Conservation (phyloP, 1,284 basidiomycete species). For the Hypsizygus ulmarius region DNA sequence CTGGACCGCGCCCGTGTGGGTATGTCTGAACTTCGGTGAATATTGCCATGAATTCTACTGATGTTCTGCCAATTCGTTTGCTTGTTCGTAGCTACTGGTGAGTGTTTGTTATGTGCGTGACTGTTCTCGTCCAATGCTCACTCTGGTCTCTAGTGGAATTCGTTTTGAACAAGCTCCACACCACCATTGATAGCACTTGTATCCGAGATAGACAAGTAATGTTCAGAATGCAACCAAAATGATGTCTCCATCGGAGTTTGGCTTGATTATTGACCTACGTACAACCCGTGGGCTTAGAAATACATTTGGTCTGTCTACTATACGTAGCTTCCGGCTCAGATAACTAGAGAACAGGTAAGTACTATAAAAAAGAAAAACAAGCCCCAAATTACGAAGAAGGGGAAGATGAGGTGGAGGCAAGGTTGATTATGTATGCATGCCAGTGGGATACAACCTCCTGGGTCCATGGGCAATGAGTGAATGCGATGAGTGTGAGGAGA, state of each 20-base stretch:
- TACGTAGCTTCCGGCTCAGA: conserved; percentile 40
- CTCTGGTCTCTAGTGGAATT: conserved; percentile 59
- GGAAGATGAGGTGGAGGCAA: conserved; percentile 28
- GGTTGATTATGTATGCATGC: conserved; percentile 35
- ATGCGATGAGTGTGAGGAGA: conserved; percentile 24
- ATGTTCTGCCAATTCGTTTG: conserved; percentile 15
- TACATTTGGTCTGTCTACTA: conserved; percentile 52
- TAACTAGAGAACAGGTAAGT: conserved; percentile 41
- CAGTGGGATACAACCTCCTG: conserved; percentile 35
- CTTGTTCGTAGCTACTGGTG: conserved; percentile 74
- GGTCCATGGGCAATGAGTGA: conserved; percentile 26
- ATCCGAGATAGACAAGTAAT: too few species aligned
- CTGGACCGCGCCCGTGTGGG: conserved; percentile 78
- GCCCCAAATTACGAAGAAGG: conserved; percentile 23
- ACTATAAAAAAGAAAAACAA: conserved; percentile 29
- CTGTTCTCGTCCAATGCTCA: conserved; percentile 13
- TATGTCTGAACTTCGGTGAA: conserved; percentile 34
- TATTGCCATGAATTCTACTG: conserved; percentile 14
- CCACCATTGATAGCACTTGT: conserved; percentile 36
- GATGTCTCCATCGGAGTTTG: not conserved
- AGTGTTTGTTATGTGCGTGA: conserved; percentile 27
- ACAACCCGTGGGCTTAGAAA: conserved; percentile 44
- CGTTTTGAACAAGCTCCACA: conserved; percentile 62
- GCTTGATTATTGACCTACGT: conserved; percentile 34
- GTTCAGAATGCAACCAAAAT: conserved; percentile 1